Percentiles rank a stretch among this genome's conserved stretches.
Evolutionary conservation across 495 filamentous ascomycete species (phyloP).

Genomic region (Daldinia loculata): DNA sequence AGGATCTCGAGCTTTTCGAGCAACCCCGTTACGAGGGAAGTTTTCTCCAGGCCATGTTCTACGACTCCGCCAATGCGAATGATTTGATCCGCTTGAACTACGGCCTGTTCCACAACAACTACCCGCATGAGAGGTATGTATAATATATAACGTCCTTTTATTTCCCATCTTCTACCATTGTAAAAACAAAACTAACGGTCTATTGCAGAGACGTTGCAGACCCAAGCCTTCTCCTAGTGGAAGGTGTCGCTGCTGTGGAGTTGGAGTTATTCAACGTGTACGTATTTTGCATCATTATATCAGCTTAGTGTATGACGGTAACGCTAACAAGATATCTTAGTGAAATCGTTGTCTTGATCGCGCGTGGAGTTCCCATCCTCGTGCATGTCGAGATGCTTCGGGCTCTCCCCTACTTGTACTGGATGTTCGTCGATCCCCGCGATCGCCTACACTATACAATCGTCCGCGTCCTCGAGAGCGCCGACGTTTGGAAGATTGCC

Average conservation of each 20-base stretch:
- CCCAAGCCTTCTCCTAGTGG: background rate
- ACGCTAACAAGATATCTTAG: background rate
- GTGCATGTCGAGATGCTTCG: conserved; percentile 7
- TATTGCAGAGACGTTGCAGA: background rate
- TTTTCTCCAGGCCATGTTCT: background rate
- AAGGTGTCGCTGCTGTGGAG: background rate
- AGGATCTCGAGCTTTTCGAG: background rate
- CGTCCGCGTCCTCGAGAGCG: background rate
- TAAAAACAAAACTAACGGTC: background rate
- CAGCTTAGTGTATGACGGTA: too few relatives aligned
- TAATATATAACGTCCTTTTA: background rate
- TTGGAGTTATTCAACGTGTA: background rate
- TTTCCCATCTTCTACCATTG: background rate
- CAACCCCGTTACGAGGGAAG: background rate
- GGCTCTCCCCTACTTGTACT: background rate
- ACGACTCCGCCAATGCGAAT: background rate
- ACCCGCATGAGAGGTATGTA: background rate
- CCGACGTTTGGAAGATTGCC: conserved; percentile 3
- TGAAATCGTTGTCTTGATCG: background rate
- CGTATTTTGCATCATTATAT: background rate
- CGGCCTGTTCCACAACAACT: background rate
- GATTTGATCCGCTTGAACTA: background rate
- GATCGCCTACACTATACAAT: background rate
- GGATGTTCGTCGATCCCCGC: background rate
- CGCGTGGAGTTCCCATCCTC: background rate